These are phyloP conservation scores for Funneliformis mosseae DNA, from an alignment of 192 early-diverging fungal species.

Conservation along the genomic window DNA sequence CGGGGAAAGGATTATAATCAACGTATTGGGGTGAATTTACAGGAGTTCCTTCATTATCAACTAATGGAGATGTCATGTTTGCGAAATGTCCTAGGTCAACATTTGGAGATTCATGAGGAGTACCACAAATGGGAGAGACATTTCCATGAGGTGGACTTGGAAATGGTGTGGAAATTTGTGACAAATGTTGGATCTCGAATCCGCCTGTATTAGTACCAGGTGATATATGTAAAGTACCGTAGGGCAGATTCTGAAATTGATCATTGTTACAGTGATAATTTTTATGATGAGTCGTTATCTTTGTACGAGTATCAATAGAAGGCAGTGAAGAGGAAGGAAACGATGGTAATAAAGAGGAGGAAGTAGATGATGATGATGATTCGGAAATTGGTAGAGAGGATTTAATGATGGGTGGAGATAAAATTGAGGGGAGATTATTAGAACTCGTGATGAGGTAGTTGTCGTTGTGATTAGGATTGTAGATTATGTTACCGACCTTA, in stretches of 20 bases:
- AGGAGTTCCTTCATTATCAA: neutral
- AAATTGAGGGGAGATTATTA: neutral
- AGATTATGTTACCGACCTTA: slow-evolving; percentile 17
- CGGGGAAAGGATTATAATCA: neutral
- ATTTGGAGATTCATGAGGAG: slow-evolving; percentile 19
- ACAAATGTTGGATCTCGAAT: neutral
- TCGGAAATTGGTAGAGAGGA: neutral
- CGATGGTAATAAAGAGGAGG: neutral
- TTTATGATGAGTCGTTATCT: neutral
- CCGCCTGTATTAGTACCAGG: neutral
- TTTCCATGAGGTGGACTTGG: neutral
- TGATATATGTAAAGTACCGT: slow-evolving; percentile 11
- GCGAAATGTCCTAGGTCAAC: slow-evolving; percentile 2
- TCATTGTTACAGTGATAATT: neutral
- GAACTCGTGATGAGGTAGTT: neutral
- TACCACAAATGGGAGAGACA: neutral
- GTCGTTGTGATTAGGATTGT: neutral
- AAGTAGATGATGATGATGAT: neutral
- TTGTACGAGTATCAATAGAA: neutral
- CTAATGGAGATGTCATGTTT: neutral
- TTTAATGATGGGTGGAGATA: slow-evolving; percentile 1
- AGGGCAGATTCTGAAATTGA: slow-evolving; percentile 7
- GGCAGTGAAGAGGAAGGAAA: neutral
- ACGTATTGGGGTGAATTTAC: neutral
- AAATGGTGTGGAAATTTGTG: slow-evolving; percentile 15